Evolutionary conservation across 1,284 basidiomycete species (phyloP), one percentile per base, ranked within the genome.

Genomic region (Earliella scabrosa): DNA sequence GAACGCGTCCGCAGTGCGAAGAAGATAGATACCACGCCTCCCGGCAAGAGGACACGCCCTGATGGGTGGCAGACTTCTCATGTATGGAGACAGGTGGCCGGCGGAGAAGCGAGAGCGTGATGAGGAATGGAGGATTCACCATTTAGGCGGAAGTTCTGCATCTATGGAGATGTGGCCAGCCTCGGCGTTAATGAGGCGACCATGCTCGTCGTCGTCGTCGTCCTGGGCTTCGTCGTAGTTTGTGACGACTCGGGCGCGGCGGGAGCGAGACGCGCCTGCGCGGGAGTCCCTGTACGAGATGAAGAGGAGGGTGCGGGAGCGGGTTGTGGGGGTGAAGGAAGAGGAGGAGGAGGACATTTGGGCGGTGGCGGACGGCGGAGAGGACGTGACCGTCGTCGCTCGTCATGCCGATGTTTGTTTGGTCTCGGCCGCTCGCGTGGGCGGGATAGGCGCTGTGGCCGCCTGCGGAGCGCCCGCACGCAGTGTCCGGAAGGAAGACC

Each of bases 231-330:
- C 76, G 54, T 75, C 68, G 52, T 74, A 73, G 57, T 74, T 71
- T 49, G 68, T 63, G 54, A 71, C 60, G 36, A 72, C 66, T 3
- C 71, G 66, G 11, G 74, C 64, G 40, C 73, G 73, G 41, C 77
- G 70, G 59, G 77, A 76, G 38, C 79, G 79, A 3, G 83, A 79
- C 0, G 82, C 74, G 27, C 78, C 76, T 18, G 85, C 75, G 41
- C 81, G 82, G 3, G 94, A 95, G 75, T 98, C 93, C 60, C 97
- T 85, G 73, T 95, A 95, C 10, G 95, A 98, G 56, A 98, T 88
- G 74, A 97, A 99, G 68, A 98, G 86, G 48, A 95, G 85, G 3
- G 97, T 98, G 46, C 97, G 77, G 1, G 93, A 96, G 63, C 97
- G 89, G 18, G 91, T 95, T 32, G 84, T 82, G 24, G 77, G 79